Base-by-base conservation (phyloP, 257 asterid species). In the Nicotiana obtusifolia region DNA sequence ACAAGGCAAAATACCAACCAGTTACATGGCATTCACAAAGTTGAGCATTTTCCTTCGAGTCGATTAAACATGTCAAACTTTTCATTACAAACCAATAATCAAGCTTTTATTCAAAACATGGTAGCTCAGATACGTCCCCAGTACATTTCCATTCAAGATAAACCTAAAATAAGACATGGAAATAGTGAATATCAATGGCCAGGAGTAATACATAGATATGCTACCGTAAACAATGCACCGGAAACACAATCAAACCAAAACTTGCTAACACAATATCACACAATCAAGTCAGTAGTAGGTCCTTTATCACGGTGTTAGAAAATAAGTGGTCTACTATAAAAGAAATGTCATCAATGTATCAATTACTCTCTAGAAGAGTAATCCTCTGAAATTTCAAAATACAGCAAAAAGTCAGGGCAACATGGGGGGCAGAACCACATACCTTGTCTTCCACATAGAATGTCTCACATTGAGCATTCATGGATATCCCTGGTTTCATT, bases 41-140 rank as follows among this genome's bases (percentile, higher is more conserved):
- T 17, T 1, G 44, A 73, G 62, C 61, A 47, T 73, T 73, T 73
- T 3, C 41, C 41, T 47, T 49, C 2, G n/a, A 75, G 79, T 75
- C 26, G 26, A 75, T 75, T 75, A 24, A 75, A 75, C 15, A 75
- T 75, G 79, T 4, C 44, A 49, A 14, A 75, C 79, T 75, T 75
- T 0, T 47, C 62, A 75, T 75, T 49, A 49, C 62, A 49, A 49
- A 19, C 17, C 61, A 75, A 75, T n/a, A 15, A 47, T 75, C 24
- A 49, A 73, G 26, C 24, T 49, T 73, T 75, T 75, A 75, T 75
- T 75, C 26, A 24, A 15, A 47, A 73, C 41, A 73, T 7, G 61
- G 79, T 33, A 75, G 7, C 24, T 47, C 41, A 75, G 41, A 49
- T 16, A 47, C 61, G 26, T 24, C 62, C 41, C 79, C 41, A 7